These are phyloP conservation scores for Scheffersomyces illinoinensis DNA, from an alignment of 1,139 yeast species.

Conservation along the genomic window DNA sequence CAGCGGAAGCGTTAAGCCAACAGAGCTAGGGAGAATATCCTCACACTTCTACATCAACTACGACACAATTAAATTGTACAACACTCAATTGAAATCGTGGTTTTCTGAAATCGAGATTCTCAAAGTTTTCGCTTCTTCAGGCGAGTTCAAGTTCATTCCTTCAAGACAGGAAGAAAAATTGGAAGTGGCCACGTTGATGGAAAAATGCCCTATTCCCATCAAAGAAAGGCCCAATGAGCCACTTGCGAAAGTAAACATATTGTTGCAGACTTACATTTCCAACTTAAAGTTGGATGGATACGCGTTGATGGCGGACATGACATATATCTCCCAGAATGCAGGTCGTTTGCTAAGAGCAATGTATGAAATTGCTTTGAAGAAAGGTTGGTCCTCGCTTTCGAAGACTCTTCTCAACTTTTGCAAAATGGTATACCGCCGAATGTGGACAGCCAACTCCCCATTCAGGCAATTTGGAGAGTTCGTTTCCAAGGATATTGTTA, in stretches of 20 bases:
- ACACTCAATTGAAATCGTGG: constrained; percentile 61
- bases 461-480: constrained; percentile 71
- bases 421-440: constrained; percentile 75
- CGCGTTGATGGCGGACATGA: constrained; percentile 92
- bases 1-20: constrained; percentile 49
- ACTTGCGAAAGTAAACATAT: constrained; percentile 73
- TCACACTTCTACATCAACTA: constrained; percentile 84
- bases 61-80: constrained; percentile 66
- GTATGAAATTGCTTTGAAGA: constrained; percentile 71
- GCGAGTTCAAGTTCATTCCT: constrained; percentile 82
- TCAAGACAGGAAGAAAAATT: constrained; percentile 82
- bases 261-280: constrained; percentile 85
- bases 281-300: constrained; percentile 77
- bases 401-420: constrained; percentile 61
- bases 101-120: constrained; percentile 73
- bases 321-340: constrained; percentile 90
- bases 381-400: constrained; percentile 72
- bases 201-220: constrained; percentile 83
- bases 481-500: constrained; percentile 69
- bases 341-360: constrained; percentile 86
- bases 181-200: constrained; percentile 72
- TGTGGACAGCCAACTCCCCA: constrained; percentile 88
- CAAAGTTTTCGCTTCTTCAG: constrained; percentile 74
- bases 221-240: constrained; percentile 73
- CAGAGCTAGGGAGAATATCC: constrained; percentile 83